phyloP scores from a whole-genome alignment of 768 basidiomycete genomes.

The Lepiota subincarnata region DNA sequence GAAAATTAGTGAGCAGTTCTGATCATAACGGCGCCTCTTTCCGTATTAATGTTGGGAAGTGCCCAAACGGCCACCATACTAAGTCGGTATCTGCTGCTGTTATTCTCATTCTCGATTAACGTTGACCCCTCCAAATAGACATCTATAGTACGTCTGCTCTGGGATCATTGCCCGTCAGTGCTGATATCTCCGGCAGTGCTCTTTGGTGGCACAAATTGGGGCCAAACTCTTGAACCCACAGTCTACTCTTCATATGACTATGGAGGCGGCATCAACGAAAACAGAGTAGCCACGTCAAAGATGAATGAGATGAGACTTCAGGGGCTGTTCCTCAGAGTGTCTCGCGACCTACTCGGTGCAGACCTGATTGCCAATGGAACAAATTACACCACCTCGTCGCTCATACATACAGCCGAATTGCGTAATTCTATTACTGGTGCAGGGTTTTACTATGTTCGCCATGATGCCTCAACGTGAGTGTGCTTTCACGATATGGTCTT shows the following conservation, averaged over 20 bases:
- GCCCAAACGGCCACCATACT: conserved; percentile 49
- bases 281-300: conserved; percentile 41
- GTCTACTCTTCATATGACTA: conserved; percentile 62
- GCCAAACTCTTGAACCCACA: conserved; percentile 51
- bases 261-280: conserved; percentile 50
- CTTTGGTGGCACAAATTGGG: conserved; percentile 65
- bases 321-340: conserved; percentile 52
- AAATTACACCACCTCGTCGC: conserved; percentile 39
- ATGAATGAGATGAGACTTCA: conserved; percentile 54
- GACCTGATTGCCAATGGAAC: conserved; percentile 47
- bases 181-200: conserved; percentile 33
- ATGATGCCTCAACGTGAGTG: conserved; percentile 38
- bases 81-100: conserved; percentile 27
- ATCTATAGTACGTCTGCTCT: conserved; percentile 41
- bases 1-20: conserved; percentile 40
- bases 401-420: conserved; percentile 44
- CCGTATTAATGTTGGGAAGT: conserved; percentile 17
- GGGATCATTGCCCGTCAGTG: neutral
- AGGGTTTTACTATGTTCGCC: conserved; percentile 48
- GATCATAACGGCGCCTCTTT: too few relatives aligned
- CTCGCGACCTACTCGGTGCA: conserved; percentile 41
- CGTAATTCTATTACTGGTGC: conserved; percentile 40
- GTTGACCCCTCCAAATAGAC: conserved; percentile 24
- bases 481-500: neutral
- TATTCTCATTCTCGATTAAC: conserved; percentile 13